Percentiles rank a stretch among this genome's conserved stretches.
Conservation (phyloP, 2,329 filamentous ascomycete genomes). For the Xylariaceae sp. region DNA sequence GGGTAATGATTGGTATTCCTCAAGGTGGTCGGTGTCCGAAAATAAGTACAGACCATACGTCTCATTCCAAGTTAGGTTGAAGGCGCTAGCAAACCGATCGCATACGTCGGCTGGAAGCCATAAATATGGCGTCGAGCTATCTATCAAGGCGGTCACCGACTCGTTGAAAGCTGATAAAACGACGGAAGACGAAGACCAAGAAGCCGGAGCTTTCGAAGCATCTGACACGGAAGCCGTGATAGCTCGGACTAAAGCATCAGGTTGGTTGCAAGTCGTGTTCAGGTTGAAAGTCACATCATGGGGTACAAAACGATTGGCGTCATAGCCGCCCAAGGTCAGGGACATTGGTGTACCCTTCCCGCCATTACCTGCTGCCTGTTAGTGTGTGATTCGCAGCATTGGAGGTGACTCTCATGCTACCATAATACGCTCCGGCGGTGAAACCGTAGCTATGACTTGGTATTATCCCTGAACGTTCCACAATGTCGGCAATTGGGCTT, state of each 20-base stretch:
- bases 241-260: slow-evolving; percentile 57
- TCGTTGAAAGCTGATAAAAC: slow-evolving; percentile 43
- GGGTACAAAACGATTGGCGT: slow-evolving; percentile 55
- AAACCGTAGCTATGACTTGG: slow-evolving; percentile 72
- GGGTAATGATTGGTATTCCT: slow-evolving; percentile 39
- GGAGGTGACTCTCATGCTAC: slow-evolving; percentile 39
- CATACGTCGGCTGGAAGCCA: slow-evolving; percentile 61
- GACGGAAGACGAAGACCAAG: slow-evolving; percentile 39
- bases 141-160: slow-evolving; percentile 52
- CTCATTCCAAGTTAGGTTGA: slow-evolving; percentile 63
- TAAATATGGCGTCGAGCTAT: slow-evolving; percentile 61
- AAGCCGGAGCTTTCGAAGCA: slow-evolving; percentile 28
- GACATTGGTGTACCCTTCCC: slow-evolving; percentile 46
- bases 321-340: slow-evolving; percentile 68
- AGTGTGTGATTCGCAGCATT: slow-evolving; percentile 17
- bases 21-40: slow-evolving; percentile 51
- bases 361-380: slow-evolving; percentile 34
- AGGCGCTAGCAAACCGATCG: slow-evolving; percentile 57
- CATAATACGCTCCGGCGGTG: slow-evolving; percentile 71
- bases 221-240: slow-evolving; percentile 41
- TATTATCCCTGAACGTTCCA: slow-evolving; percentile 56
- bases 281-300: slow-evolving; percentile 59
- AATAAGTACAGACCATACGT: slow-evolving; percentile 63
- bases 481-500: slow-evolving; percentile 52
- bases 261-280: slow-evolving; percentile 51